Base-by-base conservation (phyloP, 1,284 basidiomycete genomes). In the Malassezia dermatis region DNA sequence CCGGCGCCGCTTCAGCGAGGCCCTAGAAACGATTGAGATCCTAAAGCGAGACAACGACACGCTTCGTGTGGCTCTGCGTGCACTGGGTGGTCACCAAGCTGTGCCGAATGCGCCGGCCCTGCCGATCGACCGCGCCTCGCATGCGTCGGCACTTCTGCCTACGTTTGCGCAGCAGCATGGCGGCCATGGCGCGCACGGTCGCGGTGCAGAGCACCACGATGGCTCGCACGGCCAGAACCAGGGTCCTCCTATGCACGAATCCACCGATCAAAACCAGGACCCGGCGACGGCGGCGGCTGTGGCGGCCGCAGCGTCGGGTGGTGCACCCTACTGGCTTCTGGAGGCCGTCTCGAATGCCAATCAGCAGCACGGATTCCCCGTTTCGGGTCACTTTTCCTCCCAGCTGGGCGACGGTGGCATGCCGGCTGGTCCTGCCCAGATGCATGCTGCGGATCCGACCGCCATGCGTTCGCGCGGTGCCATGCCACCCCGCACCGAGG, bases 1-100 rank as follows among this genome's bases (percentile, higher is more conserved):
- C 48, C 64, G 60, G 21, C 51, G 60, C 2, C 50, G 63, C 2
- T 64, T 65, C 40, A 49, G 48, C 11, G 67, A 70, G 23, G 49
- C 62, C 6, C 43, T 70, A 24, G 61, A 64, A 27, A 67, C 66
- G 2, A 64, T 70, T 32, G 66, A 67, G 32, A 65, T 59, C 0
- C 56, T 70, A 19, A 52, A 67, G 42, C 62, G 60, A 31, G 67
- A 70, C 48, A 65, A 68, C 41, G 61, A 68, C 24, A 62, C 60
- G 12, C 46, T 70, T 10, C 47, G 67, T 8, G 60, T 68, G n/a
- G 67, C 66, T 3, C 39, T 70, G 23, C 54, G 56, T 3, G 67
- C 67, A 26, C 54, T 70, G 15, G 66, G 66, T 17, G 67, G 67
- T 0, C 58, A 53, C 34, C 48, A 47, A 11, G 56, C 58, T 2